Percentiles rank a stretch among this genome's conserved stretches.
Conservation (phyloP, 2,329 filamentous ascomycete species). For the Neofusicoccum cordaticola region DNA sequence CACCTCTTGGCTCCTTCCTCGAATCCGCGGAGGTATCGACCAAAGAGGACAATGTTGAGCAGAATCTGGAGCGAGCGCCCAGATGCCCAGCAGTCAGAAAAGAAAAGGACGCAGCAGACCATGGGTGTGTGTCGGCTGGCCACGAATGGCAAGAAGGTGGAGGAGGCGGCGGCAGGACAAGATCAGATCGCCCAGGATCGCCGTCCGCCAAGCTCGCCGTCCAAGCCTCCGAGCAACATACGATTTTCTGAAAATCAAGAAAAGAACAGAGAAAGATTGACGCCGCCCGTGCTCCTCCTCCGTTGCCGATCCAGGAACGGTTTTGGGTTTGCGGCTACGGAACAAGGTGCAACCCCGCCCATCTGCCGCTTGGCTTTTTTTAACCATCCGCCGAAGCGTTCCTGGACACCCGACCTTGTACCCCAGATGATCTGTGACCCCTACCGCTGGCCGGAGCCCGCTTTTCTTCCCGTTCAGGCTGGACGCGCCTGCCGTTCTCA, state of each 20-base stretch:
- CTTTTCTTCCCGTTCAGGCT: no score
- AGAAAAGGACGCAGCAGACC: no score
- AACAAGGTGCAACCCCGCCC: not conserved
- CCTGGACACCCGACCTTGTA: not conserved
- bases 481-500: no score
- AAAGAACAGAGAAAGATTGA: not conserved
- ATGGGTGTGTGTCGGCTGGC: no score
- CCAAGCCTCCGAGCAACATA: not conserved
- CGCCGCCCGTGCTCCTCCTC: no score
- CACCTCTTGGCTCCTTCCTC: not conserved
- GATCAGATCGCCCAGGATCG: not conserved
- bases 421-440: no score
- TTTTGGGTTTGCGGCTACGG: not conserved
- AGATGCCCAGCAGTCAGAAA: not conserved
- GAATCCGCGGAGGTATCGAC: not conserved
- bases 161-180: not conserved
- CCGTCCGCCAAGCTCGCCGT: not conserved
- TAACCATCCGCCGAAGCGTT: no score
- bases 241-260: not conserved
- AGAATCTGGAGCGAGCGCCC: not conserved
- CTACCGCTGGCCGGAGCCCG: no score
- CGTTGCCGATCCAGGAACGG: not conserved
- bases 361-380: not conserved
- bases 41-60: not conserved
- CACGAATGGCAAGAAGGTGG: not conserved